Conservation (phyloP, 768 basidiomycete species). For the Rhodotorula kratochvilovae region DNA sequence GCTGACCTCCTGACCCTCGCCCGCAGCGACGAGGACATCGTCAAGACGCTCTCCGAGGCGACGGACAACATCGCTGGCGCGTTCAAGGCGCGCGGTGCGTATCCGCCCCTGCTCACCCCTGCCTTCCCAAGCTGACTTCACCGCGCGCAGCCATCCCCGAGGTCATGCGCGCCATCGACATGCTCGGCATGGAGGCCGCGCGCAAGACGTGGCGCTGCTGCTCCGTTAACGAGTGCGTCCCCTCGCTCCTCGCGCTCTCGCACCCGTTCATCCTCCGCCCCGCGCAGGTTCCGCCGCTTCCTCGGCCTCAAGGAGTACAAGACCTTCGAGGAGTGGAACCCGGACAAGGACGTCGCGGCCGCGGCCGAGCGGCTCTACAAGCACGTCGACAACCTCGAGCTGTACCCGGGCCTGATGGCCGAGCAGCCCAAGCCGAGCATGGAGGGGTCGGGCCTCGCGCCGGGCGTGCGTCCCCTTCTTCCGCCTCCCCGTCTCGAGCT, state of each 20-base stretch:
- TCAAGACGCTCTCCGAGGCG: constrained; percentile 16
- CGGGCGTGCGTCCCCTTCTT: constrained; percentile 47
- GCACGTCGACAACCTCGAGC: constrained; percentile 72
- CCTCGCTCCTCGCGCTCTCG: neutral
- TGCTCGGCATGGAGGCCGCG: constrained; percentile 19
- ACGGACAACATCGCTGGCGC: constrained; percentile 26
- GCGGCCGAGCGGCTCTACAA: constrained; percentile 62
- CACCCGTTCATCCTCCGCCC: neutral
- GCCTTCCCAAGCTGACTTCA: no score
- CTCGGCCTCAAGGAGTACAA: constrained; percentile 10
- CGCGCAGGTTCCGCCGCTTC: neutral
- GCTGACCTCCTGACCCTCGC: no score
- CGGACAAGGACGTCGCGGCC: constrained; percentile 38
- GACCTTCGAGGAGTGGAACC: constrained; percentile 48
- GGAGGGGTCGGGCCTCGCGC: constrained; percentile 59
- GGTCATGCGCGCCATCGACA: constrained; percentile 25
- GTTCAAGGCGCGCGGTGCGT: constrained; percentile 31
- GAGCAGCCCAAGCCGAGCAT: constrained; percentile 64
- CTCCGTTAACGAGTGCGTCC: constrained; percentile 47
- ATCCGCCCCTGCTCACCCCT: neutral
- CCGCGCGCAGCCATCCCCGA: constrained; percentile 14
- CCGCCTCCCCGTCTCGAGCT: neutral
- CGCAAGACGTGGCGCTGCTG: constrained; percentile 48
- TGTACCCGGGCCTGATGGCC: constrained; percentile 56
- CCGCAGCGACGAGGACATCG: constrained; percentile 30